Conservation (phyloP, 1,139 yeast species). For the Yamadazyma buinensis region DNA sequence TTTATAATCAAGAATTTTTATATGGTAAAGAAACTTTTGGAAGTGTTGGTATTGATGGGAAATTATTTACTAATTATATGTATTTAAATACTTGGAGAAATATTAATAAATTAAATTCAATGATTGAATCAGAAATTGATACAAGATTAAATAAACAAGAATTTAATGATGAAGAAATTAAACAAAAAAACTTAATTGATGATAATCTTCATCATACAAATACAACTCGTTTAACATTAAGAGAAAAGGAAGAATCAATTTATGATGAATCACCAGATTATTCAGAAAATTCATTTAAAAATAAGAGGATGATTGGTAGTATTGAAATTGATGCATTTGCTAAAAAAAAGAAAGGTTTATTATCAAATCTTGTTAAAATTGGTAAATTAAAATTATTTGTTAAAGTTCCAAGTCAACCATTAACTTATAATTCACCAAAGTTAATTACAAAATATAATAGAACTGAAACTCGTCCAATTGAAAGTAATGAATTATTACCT, state of each 20-base stretch:
- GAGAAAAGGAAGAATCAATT: constrained; percentile 11
- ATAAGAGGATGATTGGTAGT: constrained; percentile 28
- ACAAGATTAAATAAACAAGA: constrained; percentile 25
- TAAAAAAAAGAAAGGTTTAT: constrained; percentile 37
- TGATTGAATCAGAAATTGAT: constrained; percentile 38
- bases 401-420: constrained; percentile 29
- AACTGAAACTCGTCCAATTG: constrained; percentile 5
- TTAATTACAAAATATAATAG: constrained; percentile 36
- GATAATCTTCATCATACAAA: constrained; percentile 12
- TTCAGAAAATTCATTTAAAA: constrained; percentile 18
- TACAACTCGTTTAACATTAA: constrained; percentile 5
- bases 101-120: constrained; percentile 24
- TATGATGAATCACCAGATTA: constrained; percentile 1
- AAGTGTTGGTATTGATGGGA: constrained; percentile 34
- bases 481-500: constrained; percentile 15
- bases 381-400: constrained; percentile 36
- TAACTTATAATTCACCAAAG: constrained; percentile 40
- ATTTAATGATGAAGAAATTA: constrained; percentile 27
- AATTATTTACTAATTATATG: constrained; percentile 24
- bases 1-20: constrained; percentile 23
- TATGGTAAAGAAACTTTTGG: constrained; percentile 27
- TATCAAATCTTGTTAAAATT: constrained; percentile 31
- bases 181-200: constrained; percentile 27
- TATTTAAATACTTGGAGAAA: constrained; percentile 32
- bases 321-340: constrained; percentile 24